Base-by-base conservation (phyloP, 2,329 filamentous ascomycete genomes). In the Periconia digitata region DNA sequence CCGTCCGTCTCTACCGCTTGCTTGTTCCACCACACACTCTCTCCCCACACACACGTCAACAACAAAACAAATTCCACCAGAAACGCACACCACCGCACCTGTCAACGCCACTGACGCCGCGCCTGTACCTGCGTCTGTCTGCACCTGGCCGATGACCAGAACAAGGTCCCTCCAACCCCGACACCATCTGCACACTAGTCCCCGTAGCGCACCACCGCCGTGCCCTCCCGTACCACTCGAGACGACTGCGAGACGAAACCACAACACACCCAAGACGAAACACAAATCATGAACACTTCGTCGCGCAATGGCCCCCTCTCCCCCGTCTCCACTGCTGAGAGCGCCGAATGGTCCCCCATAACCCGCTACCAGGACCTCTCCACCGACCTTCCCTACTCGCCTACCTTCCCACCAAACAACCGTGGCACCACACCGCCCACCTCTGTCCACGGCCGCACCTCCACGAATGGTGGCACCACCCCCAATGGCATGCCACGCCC, bases 401-500 rank as follows among this genome's bases (percentile, higher is more conserved):
- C 69, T 48, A 61, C 62, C 40, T 54, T 70, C 38, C 69, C 66
- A 7, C 60, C 67, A 21, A 67, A 59, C 59, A 62, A 57, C 42
- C 66, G 67, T 53, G 64, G 66, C 35, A 59, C 67, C 40, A 67
- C 64, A 35, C 66, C 65, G 36, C 65, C 66, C 1, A 53, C 60
- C 35, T 74, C 72, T 20, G 64, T 72, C 38, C 72, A 74, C 56
- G 69, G 69, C 32, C 72, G 69, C 56, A 64, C 57, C 46, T 63
- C 58, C 58, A 69, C 70, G 46, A 62, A 66, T 43, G 71, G 73
- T 68, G 70, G 70, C 44, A 64, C 63, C 56, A 71, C 76, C 62
- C 85, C 81, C 77, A 71, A 79, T 77, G 74, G 83, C 76, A 72
- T 74, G 70, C 61, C 72, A 59, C 66, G 67, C 61, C 73, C 70